Evolutionary conservation across 2,329 filamentous ascomycete genomes (phyloP).

Genomic region (Epichloe typhina): DNA sequence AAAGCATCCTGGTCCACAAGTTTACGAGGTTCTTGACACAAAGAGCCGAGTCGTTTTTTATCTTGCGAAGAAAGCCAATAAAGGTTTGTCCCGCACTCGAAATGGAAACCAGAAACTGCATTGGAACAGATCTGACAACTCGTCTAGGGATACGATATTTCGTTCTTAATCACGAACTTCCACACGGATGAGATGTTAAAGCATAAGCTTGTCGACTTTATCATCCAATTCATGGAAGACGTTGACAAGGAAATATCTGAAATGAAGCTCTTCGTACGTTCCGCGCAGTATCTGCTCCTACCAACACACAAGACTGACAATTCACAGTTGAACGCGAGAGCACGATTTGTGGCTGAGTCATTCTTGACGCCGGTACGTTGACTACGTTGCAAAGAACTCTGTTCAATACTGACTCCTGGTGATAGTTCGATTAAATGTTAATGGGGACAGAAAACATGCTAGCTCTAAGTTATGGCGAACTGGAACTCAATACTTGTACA

Average conservation of each 20-base stretch:
- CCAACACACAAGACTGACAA: slow-evolving; percentile 8
- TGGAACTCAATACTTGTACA: background rate
- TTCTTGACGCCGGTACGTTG: slow-evolving; percentile 76
- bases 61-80: slow-evolving; percentile 86
- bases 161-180: slow-evolving; percentile 96
- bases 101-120: background rate
- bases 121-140: slow-evolving; percentile 2
- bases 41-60: slow-evolving; percentile 93
- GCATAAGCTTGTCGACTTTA: slow-evolving; percentile 97
- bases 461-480: background rate
- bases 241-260: slow-evolving; percentile 99
- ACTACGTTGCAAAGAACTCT: background rate
- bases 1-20: slow-evolving; percentile 95
- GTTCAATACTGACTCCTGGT: slow-evolving; percentile 2
- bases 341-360: slow-evolving; percentile 94
- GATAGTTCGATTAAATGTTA: slow-evolving; percentile 19
- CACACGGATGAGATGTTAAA: slow-evolving; percentile 98
- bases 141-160: slow-evolving; percentile 85
- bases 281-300: background rate
- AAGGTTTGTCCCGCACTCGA: slow-evolving; percentile 46
- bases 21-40: slow-evolving; percentile 95
- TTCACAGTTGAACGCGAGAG: slow-evolving; percentile 76
- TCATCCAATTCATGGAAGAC: slow-evolving; percentile 99
- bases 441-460: background rate
- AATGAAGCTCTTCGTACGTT: slow-evolving; percentile 96